Evolutionary conservation across 2,329 filamentous ascomycete species (phyloP).

Genomic region (Lasiodiplodia theobromae): DNA sequence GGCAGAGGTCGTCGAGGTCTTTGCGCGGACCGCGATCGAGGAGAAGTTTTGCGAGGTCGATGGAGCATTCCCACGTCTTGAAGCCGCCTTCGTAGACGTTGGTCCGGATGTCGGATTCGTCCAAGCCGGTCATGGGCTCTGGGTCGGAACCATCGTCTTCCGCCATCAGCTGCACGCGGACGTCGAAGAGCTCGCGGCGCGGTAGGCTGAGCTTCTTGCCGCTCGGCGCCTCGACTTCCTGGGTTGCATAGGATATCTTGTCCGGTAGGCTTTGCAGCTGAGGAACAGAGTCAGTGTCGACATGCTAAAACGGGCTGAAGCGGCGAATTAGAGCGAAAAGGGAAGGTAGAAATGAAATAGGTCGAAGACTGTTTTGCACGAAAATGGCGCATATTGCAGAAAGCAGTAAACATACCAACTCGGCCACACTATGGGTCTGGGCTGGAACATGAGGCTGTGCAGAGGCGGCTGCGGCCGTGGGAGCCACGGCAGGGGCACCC

Average conservation of each 20-base stretch:
- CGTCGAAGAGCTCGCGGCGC: conserved; percentile 81
- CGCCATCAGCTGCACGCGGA: conserved; percentile 81
- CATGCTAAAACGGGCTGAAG: neutral
- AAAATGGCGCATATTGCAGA: too few relatives aligned
- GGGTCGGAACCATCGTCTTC: conserved; percentile 59
- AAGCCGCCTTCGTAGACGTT: conserved; percentile 87
- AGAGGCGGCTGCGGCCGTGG: neutral
- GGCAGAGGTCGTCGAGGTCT: conserved; percentile 56
- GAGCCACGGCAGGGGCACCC: conserved; percentile 21
- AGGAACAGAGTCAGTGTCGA: neutral
- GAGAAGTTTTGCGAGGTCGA: conserved; percentile 75
- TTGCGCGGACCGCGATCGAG: conserved; percentile 57
- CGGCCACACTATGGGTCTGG: conserved; percentile 42
- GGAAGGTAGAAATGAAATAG: neutral
- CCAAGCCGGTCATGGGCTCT: conserved; percentile 61
- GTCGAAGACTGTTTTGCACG: too few relatives aligned
- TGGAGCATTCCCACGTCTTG: conserved; percentile 88
- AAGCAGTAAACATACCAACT: conserved; percentile 52
- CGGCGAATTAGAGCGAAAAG: neutral
- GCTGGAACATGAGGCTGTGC: conserved; percentile 4
- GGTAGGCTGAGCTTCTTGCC: conserved; percentile 65
- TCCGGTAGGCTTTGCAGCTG: conserved; percentile 70
- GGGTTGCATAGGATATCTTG: conserved; percentile 72
- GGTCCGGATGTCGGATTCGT: conserved; percentile 76
- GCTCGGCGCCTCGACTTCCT: conserved; percentile 68